A percentile compares a stretch with the other conserved stretches of the same genome.
phyloP scores from a whole-genome alignment of 257 asterid genomes.

The Solanum tacnaense region DNA sequence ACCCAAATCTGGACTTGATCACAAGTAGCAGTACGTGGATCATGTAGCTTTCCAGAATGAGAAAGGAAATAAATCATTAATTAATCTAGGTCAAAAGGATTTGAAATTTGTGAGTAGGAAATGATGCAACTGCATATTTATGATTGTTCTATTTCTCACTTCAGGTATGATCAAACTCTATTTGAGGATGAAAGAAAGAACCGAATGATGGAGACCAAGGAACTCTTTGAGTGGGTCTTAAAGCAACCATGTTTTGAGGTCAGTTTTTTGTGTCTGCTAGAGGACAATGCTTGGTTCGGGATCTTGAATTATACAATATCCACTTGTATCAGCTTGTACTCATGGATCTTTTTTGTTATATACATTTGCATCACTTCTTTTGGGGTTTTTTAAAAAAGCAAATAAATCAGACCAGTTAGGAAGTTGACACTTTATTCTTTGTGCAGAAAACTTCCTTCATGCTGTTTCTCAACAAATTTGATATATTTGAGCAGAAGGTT shows the following conservation, averaged over 20 bases:
- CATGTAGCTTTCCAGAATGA: not conserved
- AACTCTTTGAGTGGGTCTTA: constrained; percentile 94
- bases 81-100: not conserved
- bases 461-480: constrained; percentile 97
- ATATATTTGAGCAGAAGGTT: constrained; percentile 93
- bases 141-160: not conserved
- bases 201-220: constrained; percentile 94
- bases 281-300: not conserved
- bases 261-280: constrained; percentile 9
- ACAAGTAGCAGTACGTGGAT: not conserved
- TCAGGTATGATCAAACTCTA: constrained; percentile 90
- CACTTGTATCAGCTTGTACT: not conserved
- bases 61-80: not conserved
- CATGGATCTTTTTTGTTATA: not conserved
- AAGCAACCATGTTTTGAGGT: constrained; percentile 99
- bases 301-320: not conserved
- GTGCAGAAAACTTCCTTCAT: constrained; percentile 97
- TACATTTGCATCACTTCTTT: not conserved
- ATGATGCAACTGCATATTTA: not conserved
- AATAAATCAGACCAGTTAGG: not conserved
- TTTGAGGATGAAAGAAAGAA: constrained; percentile 91
- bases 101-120: not conserved
- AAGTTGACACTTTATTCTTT: not conserved
- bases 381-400: not conserved
- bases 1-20: not conserved